These are phyloP conservation scores for Tuber microsphaerosporum DNA, from an alignment of 495 filamentous ascomycete genomes.

Conservation along the genomic window DNA sequence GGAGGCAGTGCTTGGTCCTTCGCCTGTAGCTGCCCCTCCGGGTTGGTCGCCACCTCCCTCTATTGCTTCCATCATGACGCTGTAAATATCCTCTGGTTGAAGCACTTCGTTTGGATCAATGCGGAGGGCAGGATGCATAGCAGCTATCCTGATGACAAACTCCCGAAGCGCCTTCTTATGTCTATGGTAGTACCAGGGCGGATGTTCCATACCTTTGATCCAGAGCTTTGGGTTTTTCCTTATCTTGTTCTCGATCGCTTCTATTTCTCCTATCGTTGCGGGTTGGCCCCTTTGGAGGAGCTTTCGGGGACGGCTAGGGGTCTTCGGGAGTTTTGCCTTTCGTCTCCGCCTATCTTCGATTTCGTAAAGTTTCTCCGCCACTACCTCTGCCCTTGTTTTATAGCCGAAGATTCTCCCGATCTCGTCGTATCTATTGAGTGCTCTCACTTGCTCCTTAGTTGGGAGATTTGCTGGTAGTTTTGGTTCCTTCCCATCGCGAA, in stretches of 20 bases:
- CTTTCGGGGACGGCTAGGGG: neutral
- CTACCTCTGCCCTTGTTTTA: neutral
- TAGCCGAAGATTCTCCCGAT: neutral
- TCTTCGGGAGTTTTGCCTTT: neutral
- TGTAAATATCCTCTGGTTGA: neutral
- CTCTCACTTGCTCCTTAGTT: neutral
- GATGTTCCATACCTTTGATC: constrained; percentile 22
- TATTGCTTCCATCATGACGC: neutral
- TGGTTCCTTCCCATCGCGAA: neutral
- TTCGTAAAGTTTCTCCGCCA: neutral
- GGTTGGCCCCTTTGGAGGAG: neutral
- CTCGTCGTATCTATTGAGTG: neutral
- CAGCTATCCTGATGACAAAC: neutral
- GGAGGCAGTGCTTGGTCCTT: neutral
- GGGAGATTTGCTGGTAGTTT: neutral
- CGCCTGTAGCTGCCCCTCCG: too few species aligned
- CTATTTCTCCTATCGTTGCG: neutral
- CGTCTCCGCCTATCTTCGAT: neutral
- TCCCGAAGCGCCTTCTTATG: neutral
- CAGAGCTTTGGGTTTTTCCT: neutral
- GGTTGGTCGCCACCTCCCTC: too few species aligned
- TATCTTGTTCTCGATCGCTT: neutral
- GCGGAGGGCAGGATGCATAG: neutral
- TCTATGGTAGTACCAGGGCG: constrained; percentile 15
- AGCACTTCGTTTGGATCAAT: neutral